These are phyloP conservation scores for Aspergillus diversus DNA, from an alignment of 495 filamentous ascomycete genomes.

Conservation along the genomic window DNA sequence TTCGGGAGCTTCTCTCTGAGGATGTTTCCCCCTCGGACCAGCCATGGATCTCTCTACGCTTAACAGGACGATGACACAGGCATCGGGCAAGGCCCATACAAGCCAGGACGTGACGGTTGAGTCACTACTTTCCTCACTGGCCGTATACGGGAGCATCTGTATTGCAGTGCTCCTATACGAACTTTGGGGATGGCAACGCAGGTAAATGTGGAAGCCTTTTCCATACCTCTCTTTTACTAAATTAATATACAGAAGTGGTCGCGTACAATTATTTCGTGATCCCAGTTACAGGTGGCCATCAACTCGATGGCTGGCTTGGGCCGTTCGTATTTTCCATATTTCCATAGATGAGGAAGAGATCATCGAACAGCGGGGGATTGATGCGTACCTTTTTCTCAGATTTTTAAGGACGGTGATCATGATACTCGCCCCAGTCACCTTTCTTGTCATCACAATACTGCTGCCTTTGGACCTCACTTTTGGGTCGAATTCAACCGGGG, in stretches of 20 bases:
- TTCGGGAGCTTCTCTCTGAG: no score
- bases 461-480: neutral
- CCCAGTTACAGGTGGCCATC: neutral
- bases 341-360: neutral
- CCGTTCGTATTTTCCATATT: neutral
- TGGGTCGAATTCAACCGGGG: neutral
- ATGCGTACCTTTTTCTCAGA: slow-evolving; percentile 11
- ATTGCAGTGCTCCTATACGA: no score
- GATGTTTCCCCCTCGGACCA: no score
- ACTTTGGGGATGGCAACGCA: no score
- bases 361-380: neutral
- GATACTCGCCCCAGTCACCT: neutral
- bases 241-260: neutral
- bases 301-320: neutral
- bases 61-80: no score
- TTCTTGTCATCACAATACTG: neutral
- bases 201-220: neutral
- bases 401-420: neutral
- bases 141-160: neutral
- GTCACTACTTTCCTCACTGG: neutral
- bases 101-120: neutral
- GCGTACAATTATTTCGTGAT: neutral
- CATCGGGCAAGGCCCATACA: neutral
- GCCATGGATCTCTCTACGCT: no score
- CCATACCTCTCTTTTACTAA: neutral